Evolutionary conservation across 192 early-diverging fungal genomes (phyloP).

Genomic region (Umbelopsis ramanniana): DNA sequence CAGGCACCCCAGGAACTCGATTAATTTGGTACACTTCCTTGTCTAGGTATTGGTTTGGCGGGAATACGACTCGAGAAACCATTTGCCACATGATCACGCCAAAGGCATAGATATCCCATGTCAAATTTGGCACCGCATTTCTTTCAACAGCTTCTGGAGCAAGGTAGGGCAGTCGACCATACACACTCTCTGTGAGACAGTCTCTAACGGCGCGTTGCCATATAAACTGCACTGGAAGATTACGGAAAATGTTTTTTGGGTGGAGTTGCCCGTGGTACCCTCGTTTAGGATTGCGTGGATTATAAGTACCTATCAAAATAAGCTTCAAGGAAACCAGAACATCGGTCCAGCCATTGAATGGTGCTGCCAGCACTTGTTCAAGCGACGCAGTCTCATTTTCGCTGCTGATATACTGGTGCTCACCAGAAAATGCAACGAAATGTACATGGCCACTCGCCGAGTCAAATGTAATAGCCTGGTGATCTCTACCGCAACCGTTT

Average conservation of each 20-base stretch:
- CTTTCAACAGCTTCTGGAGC: conserved; percentile 36
- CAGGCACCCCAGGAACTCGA: conserved; percentile 35
- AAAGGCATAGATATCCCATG: conserved; percentile 57
- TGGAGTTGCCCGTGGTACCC: background rate
- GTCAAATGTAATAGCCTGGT: background rate
- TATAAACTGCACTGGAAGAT: background rate
- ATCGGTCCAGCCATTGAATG: background rate
- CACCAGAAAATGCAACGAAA: background rate
- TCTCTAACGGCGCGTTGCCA: background rate
- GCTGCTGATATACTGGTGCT: background rate
- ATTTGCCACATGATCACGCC: conserved; percentile 59
- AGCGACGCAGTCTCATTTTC: background rate
- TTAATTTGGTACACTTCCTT: conserved; percentile 37
- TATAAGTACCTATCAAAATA: too few relatives aligned
- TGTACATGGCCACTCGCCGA: background rate
- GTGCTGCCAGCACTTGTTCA: background rate
- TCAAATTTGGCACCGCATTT: conserved; percentile 29
- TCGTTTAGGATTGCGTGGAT: too few relatives aligned
- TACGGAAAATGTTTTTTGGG: background rate
- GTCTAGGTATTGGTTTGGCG: conserved; percentile 20
- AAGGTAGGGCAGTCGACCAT: conserved; percentile 46
- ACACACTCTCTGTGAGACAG: background rate
- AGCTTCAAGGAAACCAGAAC: background rate
- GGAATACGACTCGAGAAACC: conserved; percentile 38
- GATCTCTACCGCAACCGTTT: background rate